A percentile compares a stretch with the other conserved stretches of the same genome.
These are phyloP conservation scores for Vigna hirtella DNA, from an alignment of 306 rosid genomes.

Conservation along the genomic window DNA sequence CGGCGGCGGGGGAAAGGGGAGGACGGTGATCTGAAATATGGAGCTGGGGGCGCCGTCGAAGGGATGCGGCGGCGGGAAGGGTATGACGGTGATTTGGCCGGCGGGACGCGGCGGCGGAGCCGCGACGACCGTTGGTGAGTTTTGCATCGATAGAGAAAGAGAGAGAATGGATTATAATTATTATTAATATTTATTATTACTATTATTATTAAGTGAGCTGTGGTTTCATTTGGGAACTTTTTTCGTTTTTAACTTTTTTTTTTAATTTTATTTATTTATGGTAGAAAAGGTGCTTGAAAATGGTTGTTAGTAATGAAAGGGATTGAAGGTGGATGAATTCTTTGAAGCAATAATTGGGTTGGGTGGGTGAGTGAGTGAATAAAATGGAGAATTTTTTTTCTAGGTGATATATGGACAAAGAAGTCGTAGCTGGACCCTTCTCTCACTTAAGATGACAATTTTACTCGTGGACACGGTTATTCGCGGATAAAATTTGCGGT, in stretches of 20 bases:
- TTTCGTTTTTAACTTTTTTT: too few species aligned
- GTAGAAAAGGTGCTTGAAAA: constrained; percentile 44
- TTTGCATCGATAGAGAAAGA: constrained; percentile 54
- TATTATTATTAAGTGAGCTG: not conserved
- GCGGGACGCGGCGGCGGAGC: constrained; percentile 30
- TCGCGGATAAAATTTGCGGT: too few species aligned
- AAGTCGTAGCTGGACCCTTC: constrained; percentile 39
- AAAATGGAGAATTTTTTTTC: not conserved
- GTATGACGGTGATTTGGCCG: constrained; percentile 8
- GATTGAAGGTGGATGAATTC: constrained; percentile 43
- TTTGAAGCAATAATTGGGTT: constrained; percentile 45
- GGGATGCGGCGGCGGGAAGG: constrained; percentile 46
- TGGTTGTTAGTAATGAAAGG: constrained; percentile 46
- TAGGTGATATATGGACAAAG: constrained; percentile 17
- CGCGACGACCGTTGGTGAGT: constrained; percentile 39
- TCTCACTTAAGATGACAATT: not conserved
- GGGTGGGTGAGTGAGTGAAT: constrained; percentile 5
- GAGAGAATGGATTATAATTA: not conserved
- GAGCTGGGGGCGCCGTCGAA: constrained; percentile 54
- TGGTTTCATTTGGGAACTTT: constrained; percentile 19
- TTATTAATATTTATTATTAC: not conserved
- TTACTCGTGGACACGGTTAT: too few species aligned
- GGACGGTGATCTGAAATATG: constrained; percentile 33
- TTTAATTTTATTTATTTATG: not conserved
- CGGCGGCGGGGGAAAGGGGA: constrained; percentile 47